Evolutionary conservation across 345 rosid species (phyloP).

Genomic region (Melaleuca alternifolia): DNA sequence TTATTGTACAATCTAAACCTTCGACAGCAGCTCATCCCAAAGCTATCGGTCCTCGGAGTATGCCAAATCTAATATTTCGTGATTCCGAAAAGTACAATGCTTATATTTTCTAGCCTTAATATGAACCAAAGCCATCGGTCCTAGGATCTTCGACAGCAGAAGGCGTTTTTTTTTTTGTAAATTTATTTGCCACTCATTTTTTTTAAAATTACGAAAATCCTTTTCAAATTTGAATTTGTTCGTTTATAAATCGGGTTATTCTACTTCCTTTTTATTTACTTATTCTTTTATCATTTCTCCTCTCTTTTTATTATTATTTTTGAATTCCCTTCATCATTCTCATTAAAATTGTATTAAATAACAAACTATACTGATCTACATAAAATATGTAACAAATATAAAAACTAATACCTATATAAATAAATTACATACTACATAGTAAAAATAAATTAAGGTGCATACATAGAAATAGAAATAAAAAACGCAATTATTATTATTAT

Average conservation of each 20-base stretch:
- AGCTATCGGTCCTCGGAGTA: too few species aligned
- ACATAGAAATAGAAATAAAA: background rate
- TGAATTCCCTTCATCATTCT: background rate
- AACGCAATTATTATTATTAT: background rate
- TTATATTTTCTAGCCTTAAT: fast-evolving
- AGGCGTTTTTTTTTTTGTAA: background rate
- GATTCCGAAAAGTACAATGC: fast-evolving
- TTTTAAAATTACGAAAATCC: background rate
- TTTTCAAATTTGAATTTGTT: background rate
- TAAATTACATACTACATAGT: background rate
- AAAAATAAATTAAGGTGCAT: background rate
- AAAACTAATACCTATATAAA: too few species aligned
- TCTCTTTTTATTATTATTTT: background rate
- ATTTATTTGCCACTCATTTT: background rate
- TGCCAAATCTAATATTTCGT: background rate
- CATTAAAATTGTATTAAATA: background rate
- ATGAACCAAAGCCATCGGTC: background rate
- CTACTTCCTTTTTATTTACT: background rate
- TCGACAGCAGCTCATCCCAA: background rate
- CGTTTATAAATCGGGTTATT: background rate
- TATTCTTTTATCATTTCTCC: background rate
- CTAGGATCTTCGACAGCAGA: too few species aligned
- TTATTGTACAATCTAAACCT: background rate
- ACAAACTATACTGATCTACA: background rate
- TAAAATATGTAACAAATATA: background rate